Conservation (phyloP, 2,329 filamentous ascomycete species). For the Phaeophleospora eucalypticola region DNA sequence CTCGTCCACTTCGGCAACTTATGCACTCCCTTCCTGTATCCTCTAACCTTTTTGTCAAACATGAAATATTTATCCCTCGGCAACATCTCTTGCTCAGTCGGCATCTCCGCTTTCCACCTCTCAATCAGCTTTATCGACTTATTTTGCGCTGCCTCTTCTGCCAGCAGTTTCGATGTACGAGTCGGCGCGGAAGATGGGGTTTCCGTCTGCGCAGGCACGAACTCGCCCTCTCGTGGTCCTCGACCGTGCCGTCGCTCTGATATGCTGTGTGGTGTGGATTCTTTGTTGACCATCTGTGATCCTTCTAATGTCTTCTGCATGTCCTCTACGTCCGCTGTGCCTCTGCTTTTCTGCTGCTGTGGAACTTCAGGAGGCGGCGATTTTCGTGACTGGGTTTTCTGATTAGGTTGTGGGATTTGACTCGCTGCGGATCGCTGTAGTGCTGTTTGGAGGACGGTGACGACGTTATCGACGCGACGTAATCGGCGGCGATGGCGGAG, state of each 20-base stretch:
- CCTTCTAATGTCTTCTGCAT: background rate
- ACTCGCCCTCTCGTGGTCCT: constrained; percentile 30
- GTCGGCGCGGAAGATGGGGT: constrained; percentile 7
- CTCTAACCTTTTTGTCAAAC: constrained; percentile 93
- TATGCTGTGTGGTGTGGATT: constrained; percentile 10
- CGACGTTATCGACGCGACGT: constrained; percentile 79
- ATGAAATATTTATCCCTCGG: constrained; percentile 97
- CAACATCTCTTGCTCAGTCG: constrained; percentile 90
- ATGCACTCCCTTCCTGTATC: constrained; percentile 94
- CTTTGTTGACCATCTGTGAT: background rate
- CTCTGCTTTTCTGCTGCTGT: background rate
- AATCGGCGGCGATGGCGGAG: constrained; percentile 77
- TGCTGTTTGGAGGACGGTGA: constrained; percentile 70
- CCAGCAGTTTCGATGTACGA: constrained; percentile 12
- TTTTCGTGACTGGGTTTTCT: background rate
- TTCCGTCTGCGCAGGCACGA: constrained; percentile 15
- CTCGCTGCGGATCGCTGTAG: constrained; percentile 8
- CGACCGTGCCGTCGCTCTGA: constrained; percentile 27
- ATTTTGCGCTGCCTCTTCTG: constrained; percentile 28
- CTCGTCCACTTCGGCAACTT: constrained; percentile 79
- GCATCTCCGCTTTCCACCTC: constrained; percentile 94
- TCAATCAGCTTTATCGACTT: constrained; percentile 73
- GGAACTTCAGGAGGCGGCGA: background rate
- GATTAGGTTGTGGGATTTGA: constrained; percentile 3
- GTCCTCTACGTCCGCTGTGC: background rate